Percentiles rank a stretch among this genome's conserved stretches.
Conservation (phyloP, 768 basidiomycete species). For the Sarcomyxa edulis region DNA sequence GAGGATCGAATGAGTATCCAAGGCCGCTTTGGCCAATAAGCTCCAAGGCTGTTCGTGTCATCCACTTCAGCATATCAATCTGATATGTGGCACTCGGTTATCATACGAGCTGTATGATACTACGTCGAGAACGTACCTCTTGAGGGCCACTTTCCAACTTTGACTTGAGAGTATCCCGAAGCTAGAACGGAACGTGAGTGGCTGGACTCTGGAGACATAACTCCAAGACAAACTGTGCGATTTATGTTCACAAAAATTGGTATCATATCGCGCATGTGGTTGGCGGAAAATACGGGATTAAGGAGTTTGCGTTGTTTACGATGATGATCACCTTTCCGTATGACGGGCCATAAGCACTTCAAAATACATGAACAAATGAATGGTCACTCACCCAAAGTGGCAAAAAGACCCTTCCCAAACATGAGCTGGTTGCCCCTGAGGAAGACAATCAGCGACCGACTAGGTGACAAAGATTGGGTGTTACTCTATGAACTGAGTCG, state of each 20-base stretch:
- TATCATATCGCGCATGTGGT: slow-evolving; percentile 32
- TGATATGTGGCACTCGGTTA: slow-evolving; percentile 7
- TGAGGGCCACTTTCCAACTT: slow-evolving; percentile 23
- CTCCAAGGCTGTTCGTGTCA: slow-evolving; percentile 45
- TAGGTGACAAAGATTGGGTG: no score
- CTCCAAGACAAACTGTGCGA: slow-evolving; percentile 17
- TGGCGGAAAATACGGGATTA: slow-evolving; percentile 37
- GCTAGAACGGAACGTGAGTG: slow-evolving; percentile 14
- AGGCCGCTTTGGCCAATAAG: slow-evolving; percentile 31
- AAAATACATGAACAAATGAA: no score
- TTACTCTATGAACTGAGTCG: no score
- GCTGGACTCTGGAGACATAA: neutral
- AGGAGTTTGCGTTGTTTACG: slow-evolving; percentile 37
- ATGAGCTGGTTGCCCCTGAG: slow-evolving; percentile 13
- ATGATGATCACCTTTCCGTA: slow-evolving; percentile 38
- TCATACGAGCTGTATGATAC: slow-evolving; percentile 26
- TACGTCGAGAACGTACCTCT: slow-evolving; percentile 26
- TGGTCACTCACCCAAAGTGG: slow-evolving; percentile 19
- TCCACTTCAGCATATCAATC: slow-evolving; percentile 34
- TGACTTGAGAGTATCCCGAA: slow-evolving; percentile 15
- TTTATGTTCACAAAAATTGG: slow-evolving; percentile 28
- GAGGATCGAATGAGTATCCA: slow-evolving; percentile 44
- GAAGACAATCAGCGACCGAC: slow-evolving; percentile 20
- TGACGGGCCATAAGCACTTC: no score
- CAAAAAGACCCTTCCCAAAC: slow-evolving; percentile 23